Percentiles rank a stretch among this genome's conserved stretches.
Evolutionary conservation across 1,139 yeast species (phyloP).

Genomic region (Pichia inconspicua): DNA sequence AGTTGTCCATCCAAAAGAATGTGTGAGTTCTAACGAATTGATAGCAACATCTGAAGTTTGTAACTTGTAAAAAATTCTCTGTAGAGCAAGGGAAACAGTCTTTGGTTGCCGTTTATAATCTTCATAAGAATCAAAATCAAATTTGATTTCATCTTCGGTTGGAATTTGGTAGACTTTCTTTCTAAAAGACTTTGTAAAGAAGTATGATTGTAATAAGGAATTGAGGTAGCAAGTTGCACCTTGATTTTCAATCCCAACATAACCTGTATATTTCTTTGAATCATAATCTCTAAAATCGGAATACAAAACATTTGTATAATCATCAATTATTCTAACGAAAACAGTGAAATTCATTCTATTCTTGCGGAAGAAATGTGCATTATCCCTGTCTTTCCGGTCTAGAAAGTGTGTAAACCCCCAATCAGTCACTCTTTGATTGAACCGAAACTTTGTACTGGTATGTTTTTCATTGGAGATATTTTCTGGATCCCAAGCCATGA

Average conservation of each 20-base stretch:
- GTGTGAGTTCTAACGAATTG: constrained; percentile 79
- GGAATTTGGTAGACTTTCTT: constrained; percentile 86
- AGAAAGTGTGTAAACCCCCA: constrained; percentile 91
- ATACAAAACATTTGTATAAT: constrained; percentile 92
- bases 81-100: constrained; percentile 73
- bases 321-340: constrained; percentile 69
- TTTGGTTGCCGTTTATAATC: constrained; percentile 26
- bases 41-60: constrained; percentile 68
- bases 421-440: constrained; percentile 68
- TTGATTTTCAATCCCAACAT: constrained; percentile 87
- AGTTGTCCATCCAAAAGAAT: constrained; percentile 95
- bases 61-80: constrained; percentile 74
- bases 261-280: constrained; percentile 81
- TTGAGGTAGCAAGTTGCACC: constrained; percentile 97
- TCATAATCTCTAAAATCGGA: constrained; percentile 79
- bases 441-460: constrained; percentile 76
- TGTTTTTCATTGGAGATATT: constrained; percentile 54
- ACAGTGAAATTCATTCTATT: constrained; percentile 66
- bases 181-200: constrained; percentile 75
- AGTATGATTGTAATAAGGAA: constrained; percentile 84
- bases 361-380: constrained; percentile 36
- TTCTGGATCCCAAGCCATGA: constrained; percentile 77
- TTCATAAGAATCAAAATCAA: constrained; percentile 18
- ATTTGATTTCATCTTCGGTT: constrained; percentile 43
- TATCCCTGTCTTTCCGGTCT: constrained; percentile 46